Percentiles rank a stretch among this genome's conserved stretches.
phyloP scores from a whole-genome alignment of 371 early-diverging fungal genomes.

The Mucor lusitanicus region DNA sequence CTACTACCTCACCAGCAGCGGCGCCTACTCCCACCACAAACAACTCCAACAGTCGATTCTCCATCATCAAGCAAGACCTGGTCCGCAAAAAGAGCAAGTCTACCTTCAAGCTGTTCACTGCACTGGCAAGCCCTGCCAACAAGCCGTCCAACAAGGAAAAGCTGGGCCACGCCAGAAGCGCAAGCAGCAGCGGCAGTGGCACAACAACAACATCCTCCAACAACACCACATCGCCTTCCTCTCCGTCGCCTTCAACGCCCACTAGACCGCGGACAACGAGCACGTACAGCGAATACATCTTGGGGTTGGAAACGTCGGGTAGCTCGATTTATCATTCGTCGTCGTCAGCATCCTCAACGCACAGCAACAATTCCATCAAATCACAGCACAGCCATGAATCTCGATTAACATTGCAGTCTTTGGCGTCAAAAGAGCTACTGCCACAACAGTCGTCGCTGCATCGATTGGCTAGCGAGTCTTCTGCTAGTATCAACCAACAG shows the following conservation, averaged over 20 bases:
- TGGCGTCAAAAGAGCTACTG: conserved; percentile 2
- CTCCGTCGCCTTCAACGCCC: background rate
- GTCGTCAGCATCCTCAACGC: background rate
- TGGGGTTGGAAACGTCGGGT: conserved; percentile 3
- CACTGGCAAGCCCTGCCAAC: background rate
- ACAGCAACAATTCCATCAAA: conserved; percentile 8
- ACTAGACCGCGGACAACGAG: conserved; percentile 4
- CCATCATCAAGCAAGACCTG: conserved; percentile 19
- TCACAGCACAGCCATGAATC: conserved; percentile 20
- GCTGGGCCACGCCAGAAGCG: background rate
- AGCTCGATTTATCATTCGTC: conserved; percentile 1
- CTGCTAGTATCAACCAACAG: background rate
- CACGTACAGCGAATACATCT: conserved; percentile 10
- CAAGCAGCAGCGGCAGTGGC: background rate
- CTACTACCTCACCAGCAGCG: background rate
- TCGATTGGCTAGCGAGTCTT: background rate
- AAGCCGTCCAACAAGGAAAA: background rate
- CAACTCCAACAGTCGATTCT: conserved; percentile 10
- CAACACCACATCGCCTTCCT: background rate
- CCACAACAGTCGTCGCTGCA: background rate
- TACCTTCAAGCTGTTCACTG: conserved; percentile 17
- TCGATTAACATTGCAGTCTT: conserved; percentile 6
- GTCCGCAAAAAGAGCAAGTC: conserved; percentile 22
- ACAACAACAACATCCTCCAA: background rate
- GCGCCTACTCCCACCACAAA: background rate